Conservation (phyloP, 2,329 filamentous ascomycete species). For the Aspergillus pseudonomiae region DNA sequence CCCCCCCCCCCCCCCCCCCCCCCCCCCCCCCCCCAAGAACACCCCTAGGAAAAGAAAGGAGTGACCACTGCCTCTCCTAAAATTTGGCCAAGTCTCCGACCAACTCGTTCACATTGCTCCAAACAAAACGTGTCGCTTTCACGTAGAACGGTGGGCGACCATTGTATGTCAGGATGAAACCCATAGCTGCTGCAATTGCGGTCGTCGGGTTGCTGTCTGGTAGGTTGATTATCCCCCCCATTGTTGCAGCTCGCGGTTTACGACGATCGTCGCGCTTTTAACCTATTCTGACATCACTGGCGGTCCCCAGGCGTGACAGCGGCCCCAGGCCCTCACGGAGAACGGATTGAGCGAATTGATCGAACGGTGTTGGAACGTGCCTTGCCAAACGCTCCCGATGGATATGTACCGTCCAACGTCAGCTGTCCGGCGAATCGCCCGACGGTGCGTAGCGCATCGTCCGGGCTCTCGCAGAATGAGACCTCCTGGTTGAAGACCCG, state of each 20-base stretch:
- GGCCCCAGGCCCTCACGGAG: conserved; percentile 4
- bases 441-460: conserved; percentile 67
- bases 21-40: no score
- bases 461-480: conserved; percentile 69
- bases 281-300: not conserved
- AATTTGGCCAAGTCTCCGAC: conserved; percentile 8
- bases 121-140: not conserved
- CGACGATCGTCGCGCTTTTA: not conserved
- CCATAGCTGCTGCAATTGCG: conserved; percentile 13
- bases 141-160: not conserved
- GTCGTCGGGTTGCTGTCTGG: conserved; percentile 22
- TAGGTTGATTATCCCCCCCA: conserved; percentile 5
- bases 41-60: conserved; percentile 7
- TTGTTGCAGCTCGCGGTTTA: not conserved
- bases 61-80: conserved; percentile 4
- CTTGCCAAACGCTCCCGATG: conserved; percentile 62
- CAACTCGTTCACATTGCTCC: conserved; percentile 4
- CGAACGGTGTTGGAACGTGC: conserved; percentile 39
- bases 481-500: conserved; percentile 72
- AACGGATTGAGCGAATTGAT: not conserved
- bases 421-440: conserved; percentile 71
- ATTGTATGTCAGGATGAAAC: conserved; percentile 16
- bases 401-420: conserved; percentile 71
- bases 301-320: conserved; percentile 15
- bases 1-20: no score